A percentile compares a stretch with the other conserved stretches of the same genome.
Conservation (phyloP, 2,329 filamentous ascomycete species). For the Rhinocladiella similis region DNA sequence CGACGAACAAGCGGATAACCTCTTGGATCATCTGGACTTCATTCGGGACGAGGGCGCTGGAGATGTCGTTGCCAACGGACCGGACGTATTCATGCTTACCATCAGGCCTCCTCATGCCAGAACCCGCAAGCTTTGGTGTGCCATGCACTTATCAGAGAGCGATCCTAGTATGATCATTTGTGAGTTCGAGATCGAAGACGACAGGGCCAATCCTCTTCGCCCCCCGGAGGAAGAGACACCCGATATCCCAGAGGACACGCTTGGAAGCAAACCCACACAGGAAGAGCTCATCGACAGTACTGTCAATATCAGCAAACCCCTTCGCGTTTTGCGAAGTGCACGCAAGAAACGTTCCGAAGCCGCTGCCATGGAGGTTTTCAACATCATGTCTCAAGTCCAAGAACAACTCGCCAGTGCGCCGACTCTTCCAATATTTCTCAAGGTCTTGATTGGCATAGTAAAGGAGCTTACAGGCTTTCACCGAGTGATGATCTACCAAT, state of each 20-base stretch:
- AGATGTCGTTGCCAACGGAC: constrained; percentile 72
- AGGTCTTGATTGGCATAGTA: constrained; percentile 79
- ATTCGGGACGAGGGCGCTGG: constrained; percentile 74
- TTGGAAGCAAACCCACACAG: constrained; percentile 69
- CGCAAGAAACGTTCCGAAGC: constrained; percentile 75
- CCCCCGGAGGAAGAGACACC: constrained; percentile 61
- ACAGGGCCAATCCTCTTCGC: constrained; percentile 66
- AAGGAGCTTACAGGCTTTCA: constrained; percentile 91
- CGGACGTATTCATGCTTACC: constrained; percentile 80
- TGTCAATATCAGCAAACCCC: constrained; percentile 69
- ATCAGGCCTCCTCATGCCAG: constrained; percentile 60
- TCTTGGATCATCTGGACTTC: constrained; percentile 85
- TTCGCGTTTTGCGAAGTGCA: constrained; percentile 74
- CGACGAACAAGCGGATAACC: constrained; percentile 79
- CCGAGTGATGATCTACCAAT: constrained; percentile 90
- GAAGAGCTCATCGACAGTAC: constrained; percentile 78
- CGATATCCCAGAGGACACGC: constrained; percentile 69
- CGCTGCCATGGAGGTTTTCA: constrained; percentile 90
- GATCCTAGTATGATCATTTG: constrained; percentile 75
- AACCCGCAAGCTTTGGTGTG: constrained; percentile 78
- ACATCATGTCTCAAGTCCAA: constrained; percentile 88
- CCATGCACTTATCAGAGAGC: constrained; percentile 71
- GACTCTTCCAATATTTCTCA: constrained; percentile 71
- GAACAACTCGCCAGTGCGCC: constrained; percentile 76
- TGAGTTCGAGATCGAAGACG: constrained; percentile 86